Evolutionary conservation across 768 basidiomycete species (phyloP), one percentile per base, ranked within the genome.

Genomic region (Pholiota conissans): DNA sequence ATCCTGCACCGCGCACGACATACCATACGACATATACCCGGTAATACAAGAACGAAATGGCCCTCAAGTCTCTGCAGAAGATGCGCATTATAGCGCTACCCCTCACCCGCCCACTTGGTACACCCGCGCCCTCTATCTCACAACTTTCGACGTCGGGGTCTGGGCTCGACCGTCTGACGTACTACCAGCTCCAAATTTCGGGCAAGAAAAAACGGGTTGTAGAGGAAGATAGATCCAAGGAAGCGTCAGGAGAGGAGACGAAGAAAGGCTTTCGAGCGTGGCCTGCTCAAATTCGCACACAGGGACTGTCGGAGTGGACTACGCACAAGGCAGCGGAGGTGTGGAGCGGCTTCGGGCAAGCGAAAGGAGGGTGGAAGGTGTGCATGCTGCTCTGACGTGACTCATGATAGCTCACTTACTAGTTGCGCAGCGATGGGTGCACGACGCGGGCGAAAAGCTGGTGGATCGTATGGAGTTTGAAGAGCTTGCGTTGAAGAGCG

Each of bases 391-490:
- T 35, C 61, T 26, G 22, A 35, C 6, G 42, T 52, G 2, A n/a
- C 1, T 51, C 34, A 10, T 8, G 49, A 42, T 16, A 29, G 55
- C 35, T n/a, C 42, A 18, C 42, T 37, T 20, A 32, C 52, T 13
- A 6, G 5, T 57, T 14, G 27, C 22, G 27, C 60, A 92, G 90
- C 69, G 82, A 26, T 84, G 78, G 68, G 73, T 82, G 11, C 89
- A 84, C 66, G 72, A 80, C 61, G 73, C 79, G 35, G 91, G 91
- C 24, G 86, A 91, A 73, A 82, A 82, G 20, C 68, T 91, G 1
- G 76, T 87, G 20, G 87, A 91, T 70, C 77, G 81, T 20, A 76
- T 91, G 59, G 91, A 91, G 50, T 92, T 91, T 62, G 91, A 93
- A 70, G 91, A 93, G 69, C 76, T 88, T 32, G 86, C 85, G 7